Evolutionary conservation across 2,329 filamentous ascomycete species (phyloP).

Genomic region (Chrysoporthe puriensis): DNA sequence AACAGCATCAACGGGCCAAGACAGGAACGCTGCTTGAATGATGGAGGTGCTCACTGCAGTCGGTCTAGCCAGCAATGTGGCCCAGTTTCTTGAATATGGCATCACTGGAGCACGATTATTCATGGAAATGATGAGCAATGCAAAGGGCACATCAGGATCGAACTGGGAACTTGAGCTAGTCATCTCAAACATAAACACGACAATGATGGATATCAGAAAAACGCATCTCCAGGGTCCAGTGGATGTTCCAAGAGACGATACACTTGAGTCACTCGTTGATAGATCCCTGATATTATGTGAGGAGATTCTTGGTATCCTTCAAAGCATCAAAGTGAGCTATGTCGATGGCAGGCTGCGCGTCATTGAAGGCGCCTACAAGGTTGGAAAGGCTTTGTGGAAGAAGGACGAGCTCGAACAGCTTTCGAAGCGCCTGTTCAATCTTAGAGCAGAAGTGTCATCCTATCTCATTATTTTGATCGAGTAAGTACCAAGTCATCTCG

Average conservation of each 20-base stretch:
- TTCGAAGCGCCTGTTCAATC: background rate
- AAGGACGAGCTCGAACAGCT: slow-evolving; percentile 13
- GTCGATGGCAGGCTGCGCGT: background rate
- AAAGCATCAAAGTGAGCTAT: background rate
- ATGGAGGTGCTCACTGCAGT: slow-evolving; percentile 18
- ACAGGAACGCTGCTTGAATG: no score
- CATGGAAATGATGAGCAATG: slow-evolving; percentile 3
- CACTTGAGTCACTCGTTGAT: slow-evolving; percentile 1
- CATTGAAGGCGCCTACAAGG: slow-evolving; percentile 11
- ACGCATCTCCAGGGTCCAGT: background rate
- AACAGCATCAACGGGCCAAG: no score
- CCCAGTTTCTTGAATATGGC: slow-evolving; percentile 13
- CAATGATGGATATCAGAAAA: background rate
- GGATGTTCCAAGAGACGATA: background rate
- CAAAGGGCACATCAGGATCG: background rate
- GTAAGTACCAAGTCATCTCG: background rate
- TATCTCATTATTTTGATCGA: slow-evolving; percentile 12
- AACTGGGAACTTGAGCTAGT: background rate
- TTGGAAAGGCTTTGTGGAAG: slow-evolving; percentile 2
- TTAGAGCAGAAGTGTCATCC: slow-evolving; percentile 9
- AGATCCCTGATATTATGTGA: background rate
- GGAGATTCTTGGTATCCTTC: background rate
- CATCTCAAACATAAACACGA: no score
- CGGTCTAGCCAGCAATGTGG: slow-evolving; percentile 15
- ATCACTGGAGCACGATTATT: slow-evolving; percentile 3